Conservation (phyloP, 352 stramenopile species). For the Globisporangium cystogenes region DNA sequence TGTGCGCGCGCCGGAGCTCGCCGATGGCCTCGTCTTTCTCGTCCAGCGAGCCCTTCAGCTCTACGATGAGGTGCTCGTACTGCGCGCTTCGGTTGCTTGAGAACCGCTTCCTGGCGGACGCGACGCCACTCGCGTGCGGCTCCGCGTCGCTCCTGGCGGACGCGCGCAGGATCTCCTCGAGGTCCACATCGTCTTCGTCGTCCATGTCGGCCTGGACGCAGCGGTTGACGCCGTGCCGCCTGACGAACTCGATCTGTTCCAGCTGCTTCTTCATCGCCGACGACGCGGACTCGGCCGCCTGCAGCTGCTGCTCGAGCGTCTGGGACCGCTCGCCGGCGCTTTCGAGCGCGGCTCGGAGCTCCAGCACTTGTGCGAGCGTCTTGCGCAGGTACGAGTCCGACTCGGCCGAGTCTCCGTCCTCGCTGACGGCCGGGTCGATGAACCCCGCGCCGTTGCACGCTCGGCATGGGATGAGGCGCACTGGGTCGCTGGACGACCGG, state of each 20-base stretch:
- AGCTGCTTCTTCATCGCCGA: conserved; percentile 30
- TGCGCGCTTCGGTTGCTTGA: conserved; percentile 25
- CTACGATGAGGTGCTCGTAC: conserved; percentile 65
- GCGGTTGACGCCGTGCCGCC: conserved; percentile 23
- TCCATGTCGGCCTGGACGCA: conserved; percentile 44
- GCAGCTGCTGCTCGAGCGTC: conserved; percentile 33
- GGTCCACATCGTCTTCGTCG: conserved; percentile 36
- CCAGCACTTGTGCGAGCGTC: conserved; percentile 53
- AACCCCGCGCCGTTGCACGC: conserved; percentile 50
- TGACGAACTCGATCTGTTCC: conserved; percentile 26
- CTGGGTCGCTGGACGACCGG: conserved; percentile 15
- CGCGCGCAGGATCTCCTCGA: conserved; percentile 40
- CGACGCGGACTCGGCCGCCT: conserved; percentile 21
- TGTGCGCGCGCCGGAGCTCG: conserved; percentile 25
- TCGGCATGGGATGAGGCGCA: conserved; percentile 40
- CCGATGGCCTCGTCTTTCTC: conserved; percentile 36
- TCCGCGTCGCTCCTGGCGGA: background rate
- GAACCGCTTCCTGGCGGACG: background rate
- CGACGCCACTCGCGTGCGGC: background rate
- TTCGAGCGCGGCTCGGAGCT: conserved; percentile 40
- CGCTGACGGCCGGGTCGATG: conserved; percentile 20
- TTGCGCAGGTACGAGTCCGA: conserved; percentile 53
- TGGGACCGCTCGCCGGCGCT: conserved; percentile 22
- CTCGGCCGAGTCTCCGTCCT: conserved; percentile 12
- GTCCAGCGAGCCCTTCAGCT: conserved; percentile 47